Evolutionary conservation across 441 rosid genomes (phyloP), one percentile per base, ranked within the genome.

Genomic region (Pelargonium australe): DNA sequence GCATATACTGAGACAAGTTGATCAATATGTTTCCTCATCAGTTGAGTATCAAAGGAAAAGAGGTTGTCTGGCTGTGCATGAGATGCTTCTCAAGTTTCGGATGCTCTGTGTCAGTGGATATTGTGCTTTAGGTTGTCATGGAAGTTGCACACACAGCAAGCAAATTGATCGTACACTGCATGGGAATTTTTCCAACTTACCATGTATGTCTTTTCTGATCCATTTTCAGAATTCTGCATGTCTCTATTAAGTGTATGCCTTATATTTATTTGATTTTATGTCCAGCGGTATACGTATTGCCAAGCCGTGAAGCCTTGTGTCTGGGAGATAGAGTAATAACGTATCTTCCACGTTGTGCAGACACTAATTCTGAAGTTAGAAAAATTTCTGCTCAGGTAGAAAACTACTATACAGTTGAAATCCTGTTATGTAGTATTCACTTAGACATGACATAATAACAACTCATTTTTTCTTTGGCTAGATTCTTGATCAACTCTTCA

Each of bases 281-380:
- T 60, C 80, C 85, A 95, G 99, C 89, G 60, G 98, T 90, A 63
- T 95, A 86, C 83, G 90, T 92, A 61, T 83, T 89, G 84, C 99
- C 99, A 70, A 92, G 89, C 72, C 98, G 98, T 73, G 96, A 89
- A 82, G 91, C 96, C 69, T 85, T 95, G 65, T 90, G 86, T 81
- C 72, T 95, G 87, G 99, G 99, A 70, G 96, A 95, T 77, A 90
- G 99, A 71, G 91, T 92, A 69, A 89, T 92, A 57, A 83, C 80
- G 73, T 95, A 95, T 85, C 97, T 95, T 71, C 98, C 99, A 71
- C 94, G 99, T 69, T 95, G 99, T 82, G 98, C 97, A 41, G 99
- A 95, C 85, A 86, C 88, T 64, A 80, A 86, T 80, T 87, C 96
- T 80, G 97, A 92, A 89, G 94, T 95, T 74, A 86, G 98, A 78